These are phyloP conservation scores for Sophora flavescens DNA, from an alignment of 306 rosid genomes.

Conservation along the genomic window DNA sequence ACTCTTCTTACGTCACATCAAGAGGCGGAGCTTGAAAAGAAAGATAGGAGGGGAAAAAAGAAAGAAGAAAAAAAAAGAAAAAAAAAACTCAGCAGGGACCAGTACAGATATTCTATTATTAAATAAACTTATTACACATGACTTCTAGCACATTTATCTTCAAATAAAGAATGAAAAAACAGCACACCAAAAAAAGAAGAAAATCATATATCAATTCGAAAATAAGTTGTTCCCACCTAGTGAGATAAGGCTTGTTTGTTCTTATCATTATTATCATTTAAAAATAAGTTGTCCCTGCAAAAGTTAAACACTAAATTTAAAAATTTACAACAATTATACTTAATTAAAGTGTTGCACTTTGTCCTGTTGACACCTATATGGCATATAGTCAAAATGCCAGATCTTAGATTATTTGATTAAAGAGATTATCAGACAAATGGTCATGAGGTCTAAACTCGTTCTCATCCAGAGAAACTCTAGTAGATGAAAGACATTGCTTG, in stretches of 20 bases:
- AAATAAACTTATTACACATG: background rate
- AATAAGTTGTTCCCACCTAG: background rate
- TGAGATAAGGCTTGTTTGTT: background rate
- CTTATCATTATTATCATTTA: background rate
- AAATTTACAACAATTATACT: slow-evolving; percentile 20
- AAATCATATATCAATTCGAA: background rate
- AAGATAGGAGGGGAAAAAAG: background rate
- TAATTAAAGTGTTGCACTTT: slow-evolving; percentile 10
- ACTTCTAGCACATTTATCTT: slow-evolving; percentile 31
- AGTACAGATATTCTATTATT: background rate
- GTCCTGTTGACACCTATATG: background rate
- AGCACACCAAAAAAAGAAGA: too few species aligned
- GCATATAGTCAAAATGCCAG: background rate
- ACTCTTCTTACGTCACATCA: slow-evolving; percentile 17
- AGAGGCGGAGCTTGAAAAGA: background rate
- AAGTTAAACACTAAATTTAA: slow-evolving; percentile 17
- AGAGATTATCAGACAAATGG: slow-evolving; percentile 24
- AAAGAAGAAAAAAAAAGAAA: too few species aligned
- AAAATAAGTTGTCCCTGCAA: background rate
- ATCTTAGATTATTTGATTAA: background rate
- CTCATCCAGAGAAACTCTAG: slow-evolving; percentile 14
- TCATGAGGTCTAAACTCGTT: slow-evolving; percentile 30
- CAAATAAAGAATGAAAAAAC: slow-evolving; percentile 20
- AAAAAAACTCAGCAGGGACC: background rate
- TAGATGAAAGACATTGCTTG: slow-evolving; percentile 23